Evolutionary conservation across 2,329 filamentous ascomycete species (phyloP).

Genomic region (Aspergillus sp.): DNA sequence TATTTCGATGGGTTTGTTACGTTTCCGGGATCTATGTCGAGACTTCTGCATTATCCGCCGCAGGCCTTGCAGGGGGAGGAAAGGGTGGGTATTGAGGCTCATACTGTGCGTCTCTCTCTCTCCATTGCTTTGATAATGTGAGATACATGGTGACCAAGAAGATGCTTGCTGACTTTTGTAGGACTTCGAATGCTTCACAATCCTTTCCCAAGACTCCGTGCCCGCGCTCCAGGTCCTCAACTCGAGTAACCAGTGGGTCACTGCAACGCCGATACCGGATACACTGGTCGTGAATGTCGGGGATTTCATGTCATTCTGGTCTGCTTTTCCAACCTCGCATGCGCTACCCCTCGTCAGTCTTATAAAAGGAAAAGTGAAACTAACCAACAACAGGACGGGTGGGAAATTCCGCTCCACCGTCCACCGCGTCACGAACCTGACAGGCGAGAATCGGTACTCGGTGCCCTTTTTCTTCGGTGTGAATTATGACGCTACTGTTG

Average conservation of each 20-base stretch:
- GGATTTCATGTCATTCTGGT: constrained; percentile 37
- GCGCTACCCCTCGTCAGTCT: no score
- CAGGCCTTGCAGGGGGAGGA: constrained; percentile 41
- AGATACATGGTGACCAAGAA: background rate
- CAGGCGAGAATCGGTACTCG: constrained; percentile 44
- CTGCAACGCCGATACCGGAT: constrained; percentile 29
- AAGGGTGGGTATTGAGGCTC: constrained; percentile 46
- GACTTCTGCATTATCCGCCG: constrained; percentile 47
- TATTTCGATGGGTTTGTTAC: constrained; percentile 42
- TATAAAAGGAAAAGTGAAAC: no score
- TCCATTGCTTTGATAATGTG: background rate
- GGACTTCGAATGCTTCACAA: constrained; percentile 48
- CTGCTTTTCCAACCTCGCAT: background rate
- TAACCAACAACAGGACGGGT: constrained; percentile 36
- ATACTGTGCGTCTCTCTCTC: constrained; percentile 34
- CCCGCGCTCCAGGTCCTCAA: constrained; percentile 43
- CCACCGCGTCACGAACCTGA: constrained; percentile 47
- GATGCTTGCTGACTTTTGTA: background rate
- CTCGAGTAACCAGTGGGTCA: constrained; percentile 33
- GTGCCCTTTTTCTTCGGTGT: constrained; percentile 50
- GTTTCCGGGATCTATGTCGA: constrained; percentile 43
- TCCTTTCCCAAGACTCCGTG: constrained; percentile 47
- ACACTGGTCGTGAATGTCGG: constrained; percentile 39
- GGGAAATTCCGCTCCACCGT: constrained; percentile 45
- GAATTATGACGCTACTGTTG: constrained; percentile 44